phyloP scores from a whole-genome alignment of 2,329 filamentous ascomycete species.

The Coccinonectria pachysandricola region DNA sequence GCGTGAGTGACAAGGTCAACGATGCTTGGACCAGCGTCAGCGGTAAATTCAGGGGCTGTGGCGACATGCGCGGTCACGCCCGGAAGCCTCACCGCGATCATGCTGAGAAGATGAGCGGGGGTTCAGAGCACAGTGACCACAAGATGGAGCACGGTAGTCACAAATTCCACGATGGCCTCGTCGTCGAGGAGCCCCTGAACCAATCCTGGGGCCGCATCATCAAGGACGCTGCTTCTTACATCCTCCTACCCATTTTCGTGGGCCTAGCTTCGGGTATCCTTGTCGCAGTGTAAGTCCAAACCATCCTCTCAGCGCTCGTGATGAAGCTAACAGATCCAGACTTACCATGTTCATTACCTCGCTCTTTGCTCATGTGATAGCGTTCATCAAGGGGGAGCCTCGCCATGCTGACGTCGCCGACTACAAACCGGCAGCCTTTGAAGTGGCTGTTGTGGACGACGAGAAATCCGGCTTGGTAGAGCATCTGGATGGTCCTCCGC shows the following conservation, averaged over 20 bases:
- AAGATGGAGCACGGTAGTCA: constrained; percentile 13
- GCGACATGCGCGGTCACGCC: constrained; percentile 4
- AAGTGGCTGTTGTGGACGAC: constrained; percentile 27
- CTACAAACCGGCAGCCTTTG: constrained; percentile 26
- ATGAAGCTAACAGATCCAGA: constrained; percentile 29
- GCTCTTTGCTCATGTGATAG: constrained; percentile 48
- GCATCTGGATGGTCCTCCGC: constrained; percentile 21
- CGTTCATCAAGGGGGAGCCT: constrained; percentile 28
- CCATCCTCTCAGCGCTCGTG: no score
- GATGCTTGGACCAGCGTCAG: constrained; percentile 19
- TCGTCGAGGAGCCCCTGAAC: constrained; percentile 14
- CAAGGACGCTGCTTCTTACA: constrained; percentile 47
- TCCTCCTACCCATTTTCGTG: constrained; percentile 58
- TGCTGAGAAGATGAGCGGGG: no score
- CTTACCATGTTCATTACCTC: constrained; percentile 58
- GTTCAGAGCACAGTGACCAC: constrained; percentile 2
- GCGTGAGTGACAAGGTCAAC: constrained; percentile 29
- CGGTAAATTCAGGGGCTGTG: constrained; percentile 17
- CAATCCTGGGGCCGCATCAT: constrained; percentile 37
- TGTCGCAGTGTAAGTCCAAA: constrained; percentile 54
- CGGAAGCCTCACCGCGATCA: constrained; percentile 6
- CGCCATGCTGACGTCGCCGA: constrained; percentile 5
- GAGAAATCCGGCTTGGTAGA: constrained; percentile 43
- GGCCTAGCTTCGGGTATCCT: constrained; percentile 59
- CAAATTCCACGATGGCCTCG: no score